Percentiles rank a stretch among this genome's conserved stretches.
phyloP scores from a whole-genome alignment of 2,329 filamentous ascomycete species.

The Cephalotrichum gorgonifer region DNA sequence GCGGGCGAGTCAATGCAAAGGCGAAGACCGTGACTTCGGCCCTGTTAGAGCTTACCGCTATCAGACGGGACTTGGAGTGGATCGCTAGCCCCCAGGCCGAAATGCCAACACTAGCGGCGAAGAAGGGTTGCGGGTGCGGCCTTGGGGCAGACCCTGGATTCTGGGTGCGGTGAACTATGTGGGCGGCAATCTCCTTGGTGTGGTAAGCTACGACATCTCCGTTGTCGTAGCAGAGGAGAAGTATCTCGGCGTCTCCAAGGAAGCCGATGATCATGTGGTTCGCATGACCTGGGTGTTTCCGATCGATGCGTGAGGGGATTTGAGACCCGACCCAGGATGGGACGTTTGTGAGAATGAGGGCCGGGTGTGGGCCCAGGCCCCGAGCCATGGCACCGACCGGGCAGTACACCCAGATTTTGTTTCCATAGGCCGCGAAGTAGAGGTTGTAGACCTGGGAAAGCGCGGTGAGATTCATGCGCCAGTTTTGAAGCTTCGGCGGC shows the following conservation, averaged over 20 bases:
- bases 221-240: conserved; percentile 61
- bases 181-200: conserved; percentile 39
- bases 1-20: conserved; percentile 23
- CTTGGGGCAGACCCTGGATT: background rate
- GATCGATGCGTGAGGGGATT: conserved; percentile 44
- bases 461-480: conserved; percentile 45
- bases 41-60: conserved; percentile 77
- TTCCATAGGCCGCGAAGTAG: conserved; percentile 49
- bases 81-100: conserved; percentile 88
- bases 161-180: conserved; percentile 18
- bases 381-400: conserved; percentile 36
- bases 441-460: conserved; percentile 50
- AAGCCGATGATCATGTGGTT: conserved; percentile 62
- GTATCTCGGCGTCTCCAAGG: conserved; percentile 58
- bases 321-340: conserved; percentile 25
- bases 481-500: conserved; percentile 18
- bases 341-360: conserved; percentile 37
- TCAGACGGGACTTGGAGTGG: conserved; percentile 69
- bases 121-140: conserved; percentile 39
- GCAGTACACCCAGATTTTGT: conserved; percentile 46
- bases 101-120: conserved; percentile 62
- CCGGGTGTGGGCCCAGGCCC: conserved; percentile 34
- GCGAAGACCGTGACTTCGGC: conserved; percentile 43
- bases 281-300: conserved; percentile 44
- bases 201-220: conserved; percentile 67